Base-by-base conservation (phyloP, 2,329 filamentous ascomycete genomes). In the Sclerotinia borealis region DNA sequence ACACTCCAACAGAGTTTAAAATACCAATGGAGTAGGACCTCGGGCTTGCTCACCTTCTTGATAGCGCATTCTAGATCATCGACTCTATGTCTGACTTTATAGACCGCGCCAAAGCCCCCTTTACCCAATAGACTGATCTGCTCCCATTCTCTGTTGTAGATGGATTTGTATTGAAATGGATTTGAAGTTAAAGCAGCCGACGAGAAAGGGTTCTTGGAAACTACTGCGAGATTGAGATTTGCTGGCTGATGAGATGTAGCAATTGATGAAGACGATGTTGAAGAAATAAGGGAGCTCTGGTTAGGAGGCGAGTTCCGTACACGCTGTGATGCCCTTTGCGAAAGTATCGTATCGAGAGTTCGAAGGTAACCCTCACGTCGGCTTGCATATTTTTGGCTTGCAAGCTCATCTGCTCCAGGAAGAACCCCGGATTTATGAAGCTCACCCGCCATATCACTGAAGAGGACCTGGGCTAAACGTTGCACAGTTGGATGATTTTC, bases 61-160 rank as follows among this genome's bases (percentile, higher is more conserved):
- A 90, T 79, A 0, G 87, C 87, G 69, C 89, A 90, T 43, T 81
- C 76, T 50, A 81, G 80, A 8, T 81, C 80, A 70, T 90, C 87
- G 7, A 89, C 79, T 58, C 81, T 79, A 67, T 89, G 83, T 54
- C 77, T 80, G 13, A 82, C 85, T 66, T 83, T 83, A 70, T 81
- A 89, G 2, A 89, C 87, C 43, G 81, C 80, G 1, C 85, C 86
- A 70, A 87, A 89, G 0, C 86, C 87, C 17, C 87, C 87, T 71
- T 82, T 85, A 1, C 86, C 86, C 3, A 89, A 77, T 1, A 85
- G 25, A 78, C 76, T 64, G 82, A 85, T 65, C 82, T 82, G 50
- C 15, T 62, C 39, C 60, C 60, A 62, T 62, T 62, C 60, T 41
- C 60, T 27, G 22, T 48, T 37, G 19, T 62, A 62, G 34, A 45